Conservation (phyloP, 1,284 basidiomycete genomes). For the Fistulina hepatica region DNA sequence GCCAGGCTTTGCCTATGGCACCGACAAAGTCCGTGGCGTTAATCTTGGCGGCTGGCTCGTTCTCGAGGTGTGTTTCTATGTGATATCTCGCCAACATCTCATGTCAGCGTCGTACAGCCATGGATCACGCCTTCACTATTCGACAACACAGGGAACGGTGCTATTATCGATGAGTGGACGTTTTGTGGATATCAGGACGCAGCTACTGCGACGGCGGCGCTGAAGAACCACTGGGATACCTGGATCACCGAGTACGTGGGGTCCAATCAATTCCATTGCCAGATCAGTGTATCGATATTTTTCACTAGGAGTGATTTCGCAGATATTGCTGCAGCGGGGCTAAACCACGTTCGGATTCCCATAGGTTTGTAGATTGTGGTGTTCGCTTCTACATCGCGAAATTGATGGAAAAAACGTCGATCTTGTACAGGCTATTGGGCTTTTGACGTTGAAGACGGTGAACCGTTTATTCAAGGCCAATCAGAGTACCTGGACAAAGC, state of each 20-base stretch:
- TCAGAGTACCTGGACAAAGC: constrained; percentile 64
- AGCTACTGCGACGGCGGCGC: constrained; percentile 33
- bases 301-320: constrained; percentile 51
- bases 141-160: constrained; percentile 58
- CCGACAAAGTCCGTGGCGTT: constrained; percentile 55
- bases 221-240: constrained; percentile 68
- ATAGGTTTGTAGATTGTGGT: too few species aligned
- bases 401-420: neutral
- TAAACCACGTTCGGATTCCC: constrained; percentile 81
- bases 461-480: constrained; percentile 81
- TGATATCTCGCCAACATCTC: constrained; percentile 2
- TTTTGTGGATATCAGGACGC: constrained; percentile 55
- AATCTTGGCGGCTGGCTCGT: constrained; percentile 78
- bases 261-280: neutral
- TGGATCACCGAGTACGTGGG: constrained; percentile 56
- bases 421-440: constrained; percentile 97
- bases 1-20: constrained; percentile 41
- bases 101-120: constrained; percentile 34
- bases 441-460: constrained; percentile 68
- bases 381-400: too few species aligned
- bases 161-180: constrained; percentile 80
- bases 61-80: constrained; percentile 38
- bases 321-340: constrained; percentile 61
- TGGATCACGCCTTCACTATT: constrained; percentile 88
- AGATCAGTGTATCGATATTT: neutral